phyloP scores from a whole-genome alignment of 257 asterid genomes.

The Lycium ferocissimum region DNA sequence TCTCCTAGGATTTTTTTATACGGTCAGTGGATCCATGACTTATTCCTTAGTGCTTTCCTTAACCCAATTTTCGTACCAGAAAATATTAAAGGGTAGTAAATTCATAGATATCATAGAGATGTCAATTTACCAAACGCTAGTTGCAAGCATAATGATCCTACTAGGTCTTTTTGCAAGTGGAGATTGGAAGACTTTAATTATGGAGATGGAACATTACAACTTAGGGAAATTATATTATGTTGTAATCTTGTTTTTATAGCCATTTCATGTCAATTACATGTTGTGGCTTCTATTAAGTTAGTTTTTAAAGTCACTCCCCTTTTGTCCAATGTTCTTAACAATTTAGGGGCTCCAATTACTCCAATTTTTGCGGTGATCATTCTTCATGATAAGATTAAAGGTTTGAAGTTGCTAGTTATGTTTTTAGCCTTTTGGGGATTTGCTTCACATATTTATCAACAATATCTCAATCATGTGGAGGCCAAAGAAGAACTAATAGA shows the following conservation, averaged over 20 bases:
- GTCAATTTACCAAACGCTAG: slow-evolving; percentile 43
- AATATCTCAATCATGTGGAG: background rate
- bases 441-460: slow-evolving; percentile 59
- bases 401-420: slow-evolving; percentile 65
- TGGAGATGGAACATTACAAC: slow-evolving; percentile 58
- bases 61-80: slow-evolving; percentile 49
- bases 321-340: slow-evolving; percentile 69
- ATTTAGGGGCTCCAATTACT: slow-evolving; percentile 65
- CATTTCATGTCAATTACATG: slow-evolving; percentile 65
- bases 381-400: slow-evolving; percentile 55
- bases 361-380: slow-evolving; percentile 66
- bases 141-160: slow-evolving; percentile 46
- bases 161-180: slow-evolving; percentile 65
- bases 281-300: slow-evolving; percentile 54
- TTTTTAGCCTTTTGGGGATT: slow-evolving; percentile 76
- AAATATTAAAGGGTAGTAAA: slow-evolving; percentile 50
- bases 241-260: slow-evolving; percentile 62
- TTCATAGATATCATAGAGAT: slow-evolving; percentile 46
- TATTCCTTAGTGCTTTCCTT: slow-evolving; percentile 43
- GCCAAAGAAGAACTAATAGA: background rate
- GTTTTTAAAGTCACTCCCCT: slow-evolving; percentile 62
- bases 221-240: slow-evolving; percentile 56
- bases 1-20: slow-evolving; percentile 43
- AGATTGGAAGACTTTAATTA: slow-evolving; percentile 55
- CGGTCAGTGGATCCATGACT: slow-evolving; percentile 42